A percentile compares a stretch with the other conserved stretches of the same genome.
These are phyloP conservation scores for Termitomyces titanicus DNA, from an alignment of 768 basidiomycete species.

Conservation along the genomic window DNA sequence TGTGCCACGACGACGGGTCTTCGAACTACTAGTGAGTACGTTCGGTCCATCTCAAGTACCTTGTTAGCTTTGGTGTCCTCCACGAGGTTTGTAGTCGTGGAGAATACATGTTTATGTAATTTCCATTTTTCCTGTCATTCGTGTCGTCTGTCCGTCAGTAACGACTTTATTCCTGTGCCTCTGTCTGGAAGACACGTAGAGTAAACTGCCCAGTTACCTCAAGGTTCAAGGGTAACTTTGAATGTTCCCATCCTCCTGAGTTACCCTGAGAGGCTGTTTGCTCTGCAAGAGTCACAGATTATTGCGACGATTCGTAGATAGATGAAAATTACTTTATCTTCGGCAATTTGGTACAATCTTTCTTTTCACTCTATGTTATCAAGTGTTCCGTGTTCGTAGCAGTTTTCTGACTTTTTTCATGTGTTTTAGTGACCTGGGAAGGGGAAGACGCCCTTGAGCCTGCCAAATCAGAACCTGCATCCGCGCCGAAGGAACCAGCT, in stretches of 20 bases:
- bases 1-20: slow-evolving; percentile 61
- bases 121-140: slow-evolving; percentile 19
- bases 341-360: slow-evolving; percentile 7
- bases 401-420: slow-evolving; percentile 18
- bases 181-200: slow-evolving; percentile 17
- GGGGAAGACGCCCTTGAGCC: slow-evolving; percentile 54
- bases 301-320: slow-evolving; percentile 12
- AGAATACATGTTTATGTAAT: slow-evolving; percentile 30
- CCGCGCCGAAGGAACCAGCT: slow-evolving; percentile 26
- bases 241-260: slow-evolving; percentile 17
- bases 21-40: slow-evolving; percentile 76
- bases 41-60: slow-evolving; percentile 28
- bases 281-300: slow-evolving; percentile 17
- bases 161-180: slow-evolving; percentile 13
- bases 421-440: slow-evolving; percentile 67
- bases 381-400: slow-evolving; percentile 4
- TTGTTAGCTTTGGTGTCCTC: slow-evolving; percentile 23
- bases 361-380: slow-evolving; percentile 6
- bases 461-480: slow-evolving; percentile 22
- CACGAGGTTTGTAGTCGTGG: slow-evolving; percentile 29
- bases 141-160: slow-evolving; percentile 19
- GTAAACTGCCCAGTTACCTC: slow-evolving; percentile 16
- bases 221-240: slow-evolving; percentile 18
- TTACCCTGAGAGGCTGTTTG: slow-evolving; percentile 23
- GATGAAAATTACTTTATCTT: not conserved